Conservation (phyloP, 306 rosid species). For the Lotus japonicus region DNA sequence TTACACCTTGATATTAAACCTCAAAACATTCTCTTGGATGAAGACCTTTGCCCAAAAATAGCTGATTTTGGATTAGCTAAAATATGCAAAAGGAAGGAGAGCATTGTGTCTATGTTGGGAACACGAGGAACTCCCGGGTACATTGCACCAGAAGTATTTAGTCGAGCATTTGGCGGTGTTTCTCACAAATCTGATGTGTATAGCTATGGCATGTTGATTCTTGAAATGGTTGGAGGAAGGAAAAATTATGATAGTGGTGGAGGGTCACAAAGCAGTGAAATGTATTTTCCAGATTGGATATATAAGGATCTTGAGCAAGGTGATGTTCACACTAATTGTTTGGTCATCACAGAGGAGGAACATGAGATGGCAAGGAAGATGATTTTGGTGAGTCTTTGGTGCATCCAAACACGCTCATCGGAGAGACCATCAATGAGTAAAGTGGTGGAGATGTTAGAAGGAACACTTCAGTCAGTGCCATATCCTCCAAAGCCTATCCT, state of each 20-base stretch:
- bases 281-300: slow-evolving; percentile 25
- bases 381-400: slow-evolving; percentile 29
- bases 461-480: background rate
- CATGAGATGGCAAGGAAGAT: slow-evolving; percentile 25
- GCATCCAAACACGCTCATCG: slow-evolving; percentile 29
- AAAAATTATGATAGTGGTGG: background rate
- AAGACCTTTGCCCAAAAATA: slow-evolving; percentile 27
- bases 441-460: slow-evolving; percentile 39
- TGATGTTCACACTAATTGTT: background rate
- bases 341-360: slow-evolving; percentile 2
- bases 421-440: slow-evolving; percentile 34
- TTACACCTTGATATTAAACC: slow-evolving; percentile 39
- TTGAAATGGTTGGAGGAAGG: slow-evolving; percentile 36
- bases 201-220: slow-evolving; percentile 36
- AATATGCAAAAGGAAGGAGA: slow-evolving; percentile 26
- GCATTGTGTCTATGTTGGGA: slow-evolving; percentile 18
- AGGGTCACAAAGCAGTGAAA: slow-evolving; percentile 11
- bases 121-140: slow-evolving; percentile 32
- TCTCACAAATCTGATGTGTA: slow-evolving; percentile 35
- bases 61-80: slow-evolving; percentile 39
- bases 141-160: slow-evolving; percentile 31
- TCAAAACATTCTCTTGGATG: slow-evolving; percentile 22
- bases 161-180: slow-evolving; percentile 16
- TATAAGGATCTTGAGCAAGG: slow-evolving; percentile 16
- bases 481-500: slow-evolving; percentile 35